phyloP scores from a whole-genome alignment of 257 asterid species.

The Cynanchum wilfordii region DNA sequence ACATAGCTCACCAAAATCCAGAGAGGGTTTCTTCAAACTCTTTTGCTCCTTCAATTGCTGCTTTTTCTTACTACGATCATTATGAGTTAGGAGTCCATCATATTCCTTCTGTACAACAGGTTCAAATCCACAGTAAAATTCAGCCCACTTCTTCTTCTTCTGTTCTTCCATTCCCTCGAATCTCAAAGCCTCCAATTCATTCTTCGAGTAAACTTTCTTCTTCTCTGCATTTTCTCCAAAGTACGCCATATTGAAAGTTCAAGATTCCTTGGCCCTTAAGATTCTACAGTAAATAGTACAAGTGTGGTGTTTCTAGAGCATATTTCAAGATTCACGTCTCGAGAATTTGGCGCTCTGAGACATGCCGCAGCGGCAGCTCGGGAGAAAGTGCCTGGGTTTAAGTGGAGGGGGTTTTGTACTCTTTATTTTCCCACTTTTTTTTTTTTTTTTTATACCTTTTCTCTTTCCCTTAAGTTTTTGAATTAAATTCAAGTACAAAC shows the following conservation, averaged over 20 bases:
- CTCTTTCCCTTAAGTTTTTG: too few relatives aligned
- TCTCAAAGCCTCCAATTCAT: slow-evolving; percentile 65
- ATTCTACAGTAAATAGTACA: too few relatives aligned
- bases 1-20: slow-evolving; percentile 34
- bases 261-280: too few relatives aligned
- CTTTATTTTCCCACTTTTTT: too few relatives aligned
- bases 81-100: slow-evolving; percentile 36
- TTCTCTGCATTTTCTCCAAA: slow-evolving; percentile 23
- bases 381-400: too few relatives aligned
- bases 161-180: slow-evolving; percentile 51
- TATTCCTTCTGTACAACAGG: slow-evolving; percentile 46
- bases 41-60: slow-evolving; percentile 15
- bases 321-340: too few relatives aligned
- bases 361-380: too few relatives aligned
- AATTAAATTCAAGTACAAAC: too few relatives aligned
- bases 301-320: too few relatives aligned
- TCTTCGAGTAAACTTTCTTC: slow-evolving; percentile 43
- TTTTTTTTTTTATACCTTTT: too few relatives aligned
- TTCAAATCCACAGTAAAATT: slow-evolving; percentile 64
- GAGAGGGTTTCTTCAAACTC: slow-evolving; percentile 13
- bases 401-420: too few relatives aligned
- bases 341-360: background rate
- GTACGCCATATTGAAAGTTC: background rate
- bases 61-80: slow-evolving; percentile 16
- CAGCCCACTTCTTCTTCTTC: slow-evolving; percentile 68